phyloP scores from a whole-genome alignment of 371 early-diverging fungal species.

The Mucor saturninus region DNA sequence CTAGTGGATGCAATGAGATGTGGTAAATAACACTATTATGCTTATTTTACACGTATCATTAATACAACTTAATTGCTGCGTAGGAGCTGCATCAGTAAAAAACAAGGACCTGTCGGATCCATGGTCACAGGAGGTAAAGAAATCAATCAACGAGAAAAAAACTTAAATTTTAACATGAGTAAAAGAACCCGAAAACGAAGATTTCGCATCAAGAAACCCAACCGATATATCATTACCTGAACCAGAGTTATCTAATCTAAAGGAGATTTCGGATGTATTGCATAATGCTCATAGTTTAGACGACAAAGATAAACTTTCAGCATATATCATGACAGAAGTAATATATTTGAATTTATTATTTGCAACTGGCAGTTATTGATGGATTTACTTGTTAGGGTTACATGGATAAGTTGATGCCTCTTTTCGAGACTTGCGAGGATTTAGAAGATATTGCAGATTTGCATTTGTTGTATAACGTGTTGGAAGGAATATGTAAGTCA shows the following conservation, averaged over 20 bases:
- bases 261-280: slow-evolving; percentile 62
- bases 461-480: slow-evolving; percentile 71
- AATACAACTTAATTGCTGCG: background rate
- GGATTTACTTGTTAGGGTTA: slow-evolving; percentile 55
- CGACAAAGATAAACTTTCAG: slow-evolving; percentile 57
- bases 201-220: slow-evolving; percentile 7
- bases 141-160: background rate
- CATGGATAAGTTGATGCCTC: slow-evolving; percentile 69
- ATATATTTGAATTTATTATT: background rate
- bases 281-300: slow-evolving; percentile 45
- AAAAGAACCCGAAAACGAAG: slow-evolving; percentile 6
- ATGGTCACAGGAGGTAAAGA: slow-evolving; percentile 10
- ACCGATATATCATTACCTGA: slow-evolving; percentile 48
- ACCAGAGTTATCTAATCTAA: slow-evolving; percentile 68
- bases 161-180: background rate
- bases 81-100: slow-evolving; percentile 20
- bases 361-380: background rate
- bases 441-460: slow-evolving; percentile 77
- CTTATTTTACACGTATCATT: background rate
- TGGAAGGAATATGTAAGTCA: slow-evolving; percentile 72
- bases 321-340: slow-evolving; percentile 55
- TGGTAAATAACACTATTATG: slow-evolving; percentile 59
- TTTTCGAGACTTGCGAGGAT: slow-evolving; percentile 86
- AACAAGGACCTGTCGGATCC: slow-evolving; percentile 17
- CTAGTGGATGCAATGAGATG: slow-evolving; percentile 79